Percentiles rank a stretch among this genome's conserved stretches.
phyloP scores from a whole-genome alignment of 2,329 filamentous ascomycete genomes.

The Trichoderma endophyticum region DNA sequence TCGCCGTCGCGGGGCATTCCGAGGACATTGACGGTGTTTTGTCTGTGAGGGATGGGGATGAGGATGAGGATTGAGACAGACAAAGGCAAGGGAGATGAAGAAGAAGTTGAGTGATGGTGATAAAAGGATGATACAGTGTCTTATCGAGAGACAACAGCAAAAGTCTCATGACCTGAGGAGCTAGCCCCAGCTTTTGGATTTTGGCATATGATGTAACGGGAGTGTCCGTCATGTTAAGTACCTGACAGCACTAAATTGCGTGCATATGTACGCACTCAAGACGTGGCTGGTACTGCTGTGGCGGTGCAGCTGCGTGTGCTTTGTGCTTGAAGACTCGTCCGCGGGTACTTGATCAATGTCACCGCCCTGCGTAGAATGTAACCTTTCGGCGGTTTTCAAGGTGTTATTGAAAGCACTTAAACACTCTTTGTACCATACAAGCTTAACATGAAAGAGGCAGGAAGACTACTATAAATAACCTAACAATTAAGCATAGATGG shows the following conservation, averaged over 20 bases:
- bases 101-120: background rate
- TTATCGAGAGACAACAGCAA: background rate
- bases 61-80: background rate
- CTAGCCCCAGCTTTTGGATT: background rate
- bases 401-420: background rate
- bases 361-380: background rate
- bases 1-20: conserved; percentile 24
- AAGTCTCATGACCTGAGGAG: conserved; percentile 1
- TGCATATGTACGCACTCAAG: conserved; percentile 14
- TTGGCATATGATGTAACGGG: background rate
- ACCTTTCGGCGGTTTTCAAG: background rate
- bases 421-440: background rate
- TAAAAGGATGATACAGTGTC: background rate
- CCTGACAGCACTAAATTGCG: background rate
- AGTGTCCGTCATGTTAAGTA: background rate
- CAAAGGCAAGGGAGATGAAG: background rate
- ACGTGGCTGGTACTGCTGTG: background rate
- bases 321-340: too few relatives aligned
- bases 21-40: background rate
- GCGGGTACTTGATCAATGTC: background rate
- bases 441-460: background rate
- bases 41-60: background rate
- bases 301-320: conserved; percentile 2
- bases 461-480: background rate
- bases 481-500: background rate